These are phyloP conservation scores for Cochlearia excelsa DNA, from an alignment of 345 rosid genomes.

Conservation along the genomic window DNA sequence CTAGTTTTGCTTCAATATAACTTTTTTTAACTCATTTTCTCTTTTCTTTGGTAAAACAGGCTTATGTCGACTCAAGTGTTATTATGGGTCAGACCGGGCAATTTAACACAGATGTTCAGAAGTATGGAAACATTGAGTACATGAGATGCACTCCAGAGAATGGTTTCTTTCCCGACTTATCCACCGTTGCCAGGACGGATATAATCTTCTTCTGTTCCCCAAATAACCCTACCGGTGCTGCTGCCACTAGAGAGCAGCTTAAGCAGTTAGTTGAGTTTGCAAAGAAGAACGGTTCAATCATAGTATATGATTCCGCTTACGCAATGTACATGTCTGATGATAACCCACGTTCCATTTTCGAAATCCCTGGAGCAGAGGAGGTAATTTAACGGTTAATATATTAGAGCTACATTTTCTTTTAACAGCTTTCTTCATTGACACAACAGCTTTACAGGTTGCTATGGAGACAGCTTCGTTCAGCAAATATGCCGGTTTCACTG, in stretches of 20 bases:
- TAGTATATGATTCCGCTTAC: conserved; percentile 92
- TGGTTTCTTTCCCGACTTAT: conserved; percentile 91
- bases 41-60: conserved; percentile 43
- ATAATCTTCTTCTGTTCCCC: conserved; percentile 96
- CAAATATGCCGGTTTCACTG: conserved; percentile 96
- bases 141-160: conserved; percentile 95
- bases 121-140: conserved; percentile 76
- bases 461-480: conserved; percentile 88
- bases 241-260: conserved; percentile 88
- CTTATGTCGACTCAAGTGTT: conserved; percentile 95
- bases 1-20: conserved; percentile 8
- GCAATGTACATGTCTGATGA: conserved; percentile 84
- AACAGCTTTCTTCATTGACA: conserved; percentile 1
- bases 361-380: conserved; percentile 98
- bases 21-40: neutral
- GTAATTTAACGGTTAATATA: conserved; percentile 35
- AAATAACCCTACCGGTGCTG: conserved; percentile 91
- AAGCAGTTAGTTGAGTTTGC: conserved; percentile 72
- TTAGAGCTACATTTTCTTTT: neutral
- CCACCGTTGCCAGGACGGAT: conserved; percentile 64
- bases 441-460: conserved; percentile 56
- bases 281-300: conserved; percentile 84
- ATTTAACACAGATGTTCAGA: conserved; percentile 59
- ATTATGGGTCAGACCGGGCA: conserved; percentile 91
- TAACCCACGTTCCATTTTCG: conserved; percentile 83